A percentile compares a stretch with the other conserved stretches of the same genome.
Conservation (phyloP, 2,329 filamentous ascomycete genomes). For the Fusarium penzigii region DNA sequence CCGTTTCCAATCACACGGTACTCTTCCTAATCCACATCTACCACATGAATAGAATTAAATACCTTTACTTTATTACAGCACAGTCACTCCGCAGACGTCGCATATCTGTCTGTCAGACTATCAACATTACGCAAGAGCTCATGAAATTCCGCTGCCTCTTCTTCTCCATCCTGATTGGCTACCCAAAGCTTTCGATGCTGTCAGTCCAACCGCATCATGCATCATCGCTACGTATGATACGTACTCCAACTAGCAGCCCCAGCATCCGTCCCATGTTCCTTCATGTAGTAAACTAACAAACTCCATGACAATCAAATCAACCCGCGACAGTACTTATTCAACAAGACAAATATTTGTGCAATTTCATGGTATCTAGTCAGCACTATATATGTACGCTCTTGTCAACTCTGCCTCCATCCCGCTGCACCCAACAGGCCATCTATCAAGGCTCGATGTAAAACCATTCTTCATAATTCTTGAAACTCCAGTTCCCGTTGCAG, state of each 20-base stretch:
- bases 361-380: background rate
- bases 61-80: no score
- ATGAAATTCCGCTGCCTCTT: slow-evolving; percentile 1
- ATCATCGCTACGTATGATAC: slow-evolving; percentile 9
- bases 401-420: background rate
- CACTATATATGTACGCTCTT: background rate
- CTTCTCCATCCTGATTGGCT: slow-evolving; percentile 5
- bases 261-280: background rate
- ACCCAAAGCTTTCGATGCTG: slow-evolving; percentile 1
- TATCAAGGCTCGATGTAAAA: background rate
- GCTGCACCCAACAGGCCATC: background rate
- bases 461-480: background rate
- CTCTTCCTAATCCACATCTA: no score
- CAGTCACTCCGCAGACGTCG: no score
- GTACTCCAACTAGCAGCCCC: background rate
- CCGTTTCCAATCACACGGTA: no score
- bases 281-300: no score
- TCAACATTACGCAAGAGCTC: slow-evolving; percentile 1
- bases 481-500: slow-evolving; percentile 23
- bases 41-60: no score
- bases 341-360: background rate
- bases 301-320: no score
- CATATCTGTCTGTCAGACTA: no score
- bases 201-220: slow-evolving; percentile 8
- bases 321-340: no score